Base-by-base conservation (phyloP, 768 basidiomycete species). In the Gautieria morchelliformis region DNA sequence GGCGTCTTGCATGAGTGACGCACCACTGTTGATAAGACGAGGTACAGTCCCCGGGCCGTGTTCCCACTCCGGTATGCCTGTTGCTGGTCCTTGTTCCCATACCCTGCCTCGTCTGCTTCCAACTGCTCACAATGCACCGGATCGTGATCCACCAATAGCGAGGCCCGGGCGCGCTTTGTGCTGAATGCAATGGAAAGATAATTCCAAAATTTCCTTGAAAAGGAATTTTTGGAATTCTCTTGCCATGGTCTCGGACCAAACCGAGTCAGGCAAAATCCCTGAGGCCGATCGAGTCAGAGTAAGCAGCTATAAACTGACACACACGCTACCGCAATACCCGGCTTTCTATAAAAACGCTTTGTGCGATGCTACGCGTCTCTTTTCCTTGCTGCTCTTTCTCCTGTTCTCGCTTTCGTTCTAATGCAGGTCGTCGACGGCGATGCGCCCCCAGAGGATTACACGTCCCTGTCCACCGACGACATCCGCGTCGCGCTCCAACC, bases 401-500 rank as follows among this genome's bases (percentile, higher is more conserved):
- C 33, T 20, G 17, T 53, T 27, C 10, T 35, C n/a, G 17, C 30
- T 22, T 22, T 41, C 42, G 30, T 24, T 24, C 41, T 22, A 40
- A 44, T 41, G 52, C 52, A 20, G 17, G 37, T 44, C 52, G 40
- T 33, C 42, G 54, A 47, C 54, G 54, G 39, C 42, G 45, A 44
- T 20, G 12, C 42, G 39, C 41, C 27, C 22, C 37, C 53, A 14
- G 37, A 6, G 3, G 41, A 42, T 19, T 47, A 24, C 20, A 14
- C 53, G 19, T 19, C 42, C 54, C 24, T 33, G 42, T 20, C 54
- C 44, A 57, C 56, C 55, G 64, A 70, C 57, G 65, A 71, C 53
- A 71, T 80, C 45, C 69, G 81, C 56, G 68, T 77, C 47, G 62
- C 71, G 22, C 76, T 91, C 35, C 67, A 71, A n/a, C 80, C 81